phyloP scores from a whole-genome alignment of 208 protist species.

The Porcisia hertigi region DNA sequence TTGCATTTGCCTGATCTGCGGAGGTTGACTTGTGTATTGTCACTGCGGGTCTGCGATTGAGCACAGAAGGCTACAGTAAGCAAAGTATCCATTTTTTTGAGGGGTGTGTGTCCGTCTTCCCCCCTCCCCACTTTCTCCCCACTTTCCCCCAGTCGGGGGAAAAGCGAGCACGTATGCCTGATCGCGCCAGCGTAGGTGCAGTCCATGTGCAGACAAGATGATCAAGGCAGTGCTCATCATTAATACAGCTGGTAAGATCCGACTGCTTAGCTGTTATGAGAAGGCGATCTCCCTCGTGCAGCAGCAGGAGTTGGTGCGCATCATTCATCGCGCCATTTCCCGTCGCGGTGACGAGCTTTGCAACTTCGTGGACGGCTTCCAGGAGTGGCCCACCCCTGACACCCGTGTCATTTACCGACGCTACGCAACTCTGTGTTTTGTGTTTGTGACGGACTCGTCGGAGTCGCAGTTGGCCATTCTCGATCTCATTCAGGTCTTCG shows the following conservation, averaged over 20 bases:
- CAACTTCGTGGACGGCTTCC: conserved; percentile 96
- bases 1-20: not conserved
- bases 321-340: conserved; percentile 91
- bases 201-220: conserved; percentile 58
- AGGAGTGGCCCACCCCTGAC: conserved; percentile 92
- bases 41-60: not conserved
- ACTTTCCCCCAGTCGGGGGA: no score
- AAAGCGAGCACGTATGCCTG: no score
- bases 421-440: conserved; percentile 98
- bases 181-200: not conserved
- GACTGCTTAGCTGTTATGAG: conserved; percentile 96
- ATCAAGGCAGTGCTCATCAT: conserved; percentile 97
- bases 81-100: not conserved
- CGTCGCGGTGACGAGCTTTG: conserved; percentile 94
- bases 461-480: conserved; percentile 98
- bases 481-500: conserved; percentile 98
- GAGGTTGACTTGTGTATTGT: not conserved
- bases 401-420: conserved; percentile 96
- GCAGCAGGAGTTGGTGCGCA: conserved; percentile 92
- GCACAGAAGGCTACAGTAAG: not conserved
- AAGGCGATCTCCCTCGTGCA: conserved; percentile 63
- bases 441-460: conserved; percentile 96
- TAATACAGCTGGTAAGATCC: conserved; percentile 97
- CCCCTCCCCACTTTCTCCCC: no score
- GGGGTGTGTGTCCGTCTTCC: not conserved